phyloP scores from a whole-genome alignment of 768 basidiomycete species.

The Pluteus cervinus region DNA sequence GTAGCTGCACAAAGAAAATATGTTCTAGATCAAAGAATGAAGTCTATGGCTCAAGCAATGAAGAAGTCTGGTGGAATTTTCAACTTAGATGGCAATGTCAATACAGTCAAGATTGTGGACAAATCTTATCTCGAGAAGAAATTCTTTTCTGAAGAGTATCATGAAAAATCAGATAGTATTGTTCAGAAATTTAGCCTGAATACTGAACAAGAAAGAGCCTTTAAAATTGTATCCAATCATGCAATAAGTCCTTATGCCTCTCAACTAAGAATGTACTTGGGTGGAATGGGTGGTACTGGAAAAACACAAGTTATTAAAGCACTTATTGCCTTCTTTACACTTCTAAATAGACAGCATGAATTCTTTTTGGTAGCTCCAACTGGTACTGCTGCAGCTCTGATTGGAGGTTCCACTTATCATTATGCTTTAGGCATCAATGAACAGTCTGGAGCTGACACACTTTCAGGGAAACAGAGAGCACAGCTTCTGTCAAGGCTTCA shows the following conservation, averaged over 20 bases:
- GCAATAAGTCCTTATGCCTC: no score
- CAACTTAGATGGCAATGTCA: not conserved
- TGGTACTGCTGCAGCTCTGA: constrained; percentile 16
- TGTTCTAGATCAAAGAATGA: no score
- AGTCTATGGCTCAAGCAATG: constrained; percentile 1
- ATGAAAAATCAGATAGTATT: constrained; percentile 4
- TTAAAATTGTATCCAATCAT: constrained; percentile 24
- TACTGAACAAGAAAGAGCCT: constrained; percentile 23
- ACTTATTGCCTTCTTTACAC: constrained; percentile 15
- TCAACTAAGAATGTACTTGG: constrained; percentile 25
- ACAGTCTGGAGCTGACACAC: not conserved
- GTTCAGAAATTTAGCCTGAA: constrained; percentile 16
- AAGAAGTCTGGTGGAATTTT: not conserved
- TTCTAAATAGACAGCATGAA: constrained; percentile 3
- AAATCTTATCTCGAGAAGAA: constrained; percentile 15
- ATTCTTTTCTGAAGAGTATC: constrained; percentile 2
- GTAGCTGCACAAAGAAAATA: no score
- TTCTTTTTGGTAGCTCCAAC: constrained; percentile 18
- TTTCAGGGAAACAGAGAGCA: not conserved
- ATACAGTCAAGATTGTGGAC: constrained; percentile 16
- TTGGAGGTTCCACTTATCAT: constrained; percentile 20
- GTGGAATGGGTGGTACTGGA: constrained; percentile 27
- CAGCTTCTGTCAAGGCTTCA: not conserved
- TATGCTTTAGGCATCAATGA: constrained; percentile 12
- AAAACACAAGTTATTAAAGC: constrained; percentile 26